Percentiles rank a stretch among this genome's conserved stretches.
phyloP scores from a whole-genome alignment of 1,284 basidiomycete species.

The Spongispora temasekensis region DNA sequence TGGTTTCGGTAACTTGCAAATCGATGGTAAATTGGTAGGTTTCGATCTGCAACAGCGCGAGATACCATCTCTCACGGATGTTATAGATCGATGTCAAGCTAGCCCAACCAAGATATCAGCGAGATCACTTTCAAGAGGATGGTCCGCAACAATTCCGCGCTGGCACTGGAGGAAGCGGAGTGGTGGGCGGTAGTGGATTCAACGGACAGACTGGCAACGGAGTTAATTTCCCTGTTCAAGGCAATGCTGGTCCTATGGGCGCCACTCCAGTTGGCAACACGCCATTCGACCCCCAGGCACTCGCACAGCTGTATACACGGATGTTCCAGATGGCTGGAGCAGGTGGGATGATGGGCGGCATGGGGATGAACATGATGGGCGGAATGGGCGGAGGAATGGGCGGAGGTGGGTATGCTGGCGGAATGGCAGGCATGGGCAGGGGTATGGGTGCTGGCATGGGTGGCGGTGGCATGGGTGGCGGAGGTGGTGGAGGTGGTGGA shows the following conservation, averaged over 20 bases:
- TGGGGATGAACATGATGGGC: slow-evolving; percentile 35
- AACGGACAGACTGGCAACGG: slow-evolving; percentile 25
- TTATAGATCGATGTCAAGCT: slow-evolving; percentile 91
- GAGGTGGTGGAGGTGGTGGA: slow-evolving; percentile 35
- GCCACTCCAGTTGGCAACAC: slow-evolving; percentile 44
- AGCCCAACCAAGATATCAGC: slow-evolving; percentile 83
- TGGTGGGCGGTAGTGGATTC: slow-evolving; percentile 22
- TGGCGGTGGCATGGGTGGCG: slow-evolving; percentile 36
- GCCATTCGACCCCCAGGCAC: slow-evolving; percentile 78
- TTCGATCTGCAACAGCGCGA: background rate
- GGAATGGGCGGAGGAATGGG: slow-evolving; percentile 41
- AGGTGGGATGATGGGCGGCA: slow-evolving; percentile 42
- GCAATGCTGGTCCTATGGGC: slow-evolving; percentile 24
- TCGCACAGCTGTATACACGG: slow-evolving; percentile 77
- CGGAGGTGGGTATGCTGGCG: slow-evolving; percentile 36
- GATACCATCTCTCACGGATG: slow-evolving; percentile 10
- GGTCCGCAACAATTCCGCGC: slow-evolving; percentile 40
- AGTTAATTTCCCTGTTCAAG: slow-evolving; percentile 30
- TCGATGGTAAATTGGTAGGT: slow-evolving; percentile 89
- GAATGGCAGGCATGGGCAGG: slow-evolving; percentile 41
- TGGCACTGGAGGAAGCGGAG: slow-evolving; percentile 14
- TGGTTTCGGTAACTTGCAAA: slow-evolving; percentile 82
- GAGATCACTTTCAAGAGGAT: slow-evolving; percentile 53
- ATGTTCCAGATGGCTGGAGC: slow-evolving; percentile 78
- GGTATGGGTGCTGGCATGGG: slow-evolving; percentile 37